These are phyloP conservation scores for Pogostemon cablin DNA, from an alignment of 257 asterid species.

Conservation along the genomic window DNA sequence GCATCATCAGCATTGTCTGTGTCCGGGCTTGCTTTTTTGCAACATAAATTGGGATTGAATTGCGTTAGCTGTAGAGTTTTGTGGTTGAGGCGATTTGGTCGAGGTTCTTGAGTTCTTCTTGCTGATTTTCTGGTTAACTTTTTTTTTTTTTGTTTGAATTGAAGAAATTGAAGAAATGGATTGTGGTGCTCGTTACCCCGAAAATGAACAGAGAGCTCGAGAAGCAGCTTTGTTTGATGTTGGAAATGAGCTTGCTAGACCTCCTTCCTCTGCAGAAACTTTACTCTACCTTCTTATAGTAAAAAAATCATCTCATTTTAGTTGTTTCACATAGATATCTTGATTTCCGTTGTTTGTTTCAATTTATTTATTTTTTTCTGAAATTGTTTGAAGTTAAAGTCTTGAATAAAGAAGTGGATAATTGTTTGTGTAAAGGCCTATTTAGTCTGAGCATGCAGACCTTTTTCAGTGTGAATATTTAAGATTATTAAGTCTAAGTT, in stretches of 20 bases:
- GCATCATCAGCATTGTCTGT: conserved; percentile 32
- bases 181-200: conserved; percentile 10
- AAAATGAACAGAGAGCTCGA: conserved; percentile 9
- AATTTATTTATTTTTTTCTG: not conserved
- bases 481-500: not conserved
- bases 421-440: conserved; percentile 20
- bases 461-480: not conserved
- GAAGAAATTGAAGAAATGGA: conserved; percentile 31
- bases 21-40: conserved; percentile 6
- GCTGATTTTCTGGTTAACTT: not conserved
- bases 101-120: not conserved
- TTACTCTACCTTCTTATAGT: no score
- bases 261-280: no score
- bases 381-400: not conserved
- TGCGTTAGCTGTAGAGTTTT: conserved; percentile 15
- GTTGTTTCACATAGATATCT: conserved; percentile 27
- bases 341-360: conserved; percentile 27
- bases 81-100: not conserved
- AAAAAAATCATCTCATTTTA: not conserved
- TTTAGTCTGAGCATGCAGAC: not conserved
- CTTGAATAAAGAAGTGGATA: not conserved
- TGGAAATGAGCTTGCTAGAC: no score
- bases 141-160: not conserved
- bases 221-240: conserved; percentile 27
- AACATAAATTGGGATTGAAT: not conserved